Conservation (phyloP, 2,329 filamentous ascomycete species). For the Alternaria metachromatica region DNA sequence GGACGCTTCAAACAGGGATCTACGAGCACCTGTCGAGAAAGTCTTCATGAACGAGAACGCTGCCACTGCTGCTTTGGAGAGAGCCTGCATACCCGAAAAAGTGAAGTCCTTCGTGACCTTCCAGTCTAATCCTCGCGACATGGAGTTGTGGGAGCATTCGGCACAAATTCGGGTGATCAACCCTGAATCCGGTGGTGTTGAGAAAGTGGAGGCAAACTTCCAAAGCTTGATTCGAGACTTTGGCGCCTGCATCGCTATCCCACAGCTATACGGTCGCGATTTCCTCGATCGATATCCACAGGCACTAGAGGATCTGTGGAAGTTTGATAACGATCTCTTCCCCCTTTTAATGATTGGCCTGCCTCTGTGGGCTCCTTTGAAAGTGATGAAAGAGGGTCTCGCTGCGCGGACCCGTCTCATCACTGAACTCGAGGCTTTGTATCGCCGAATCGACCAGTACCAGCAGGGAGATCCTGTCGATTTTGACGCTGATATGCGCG, state of each 20-base stretch:
- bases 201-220: conserved; percentile 47
- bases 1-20: neutral
- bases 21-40: neutral
- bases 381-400: conserved; percentile 56
- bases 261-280: conserved; percentile 50
- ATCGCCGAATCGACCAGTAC: conserved; percentile 28
- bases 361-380: conserved; percentile 60
- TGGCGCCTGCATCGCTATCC: conserved; percentile 12
- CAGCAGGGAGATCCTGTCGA: conserved; percentile 36
- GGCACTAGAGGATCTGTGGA: conserved; percentile 61
- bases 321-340: conserved; percentile 59
- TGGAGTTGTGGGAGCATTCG: neutral
- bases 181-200: neutral
- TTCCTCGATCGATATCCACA: conserved; percentile 61
- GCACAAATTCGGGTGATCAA: neutral
- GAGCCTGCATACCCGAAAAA: neutral
- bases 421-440: conserved; percentile 34
- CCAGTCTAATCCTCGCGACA: neutral
- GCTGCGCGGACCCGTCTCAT: conserved; percentile 42
- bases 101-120: neutral
- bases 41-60: neutral
- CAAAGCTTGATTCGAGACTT: conserved; percentile 10
- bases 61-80: neutral
- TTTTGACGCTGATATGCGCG: conserved; percentile 44
- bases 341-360: conserved; percentile 58